phyloP scores from a whole-genome alignment of 257 asterid genomes.

The Solanum chilense region DNA sequence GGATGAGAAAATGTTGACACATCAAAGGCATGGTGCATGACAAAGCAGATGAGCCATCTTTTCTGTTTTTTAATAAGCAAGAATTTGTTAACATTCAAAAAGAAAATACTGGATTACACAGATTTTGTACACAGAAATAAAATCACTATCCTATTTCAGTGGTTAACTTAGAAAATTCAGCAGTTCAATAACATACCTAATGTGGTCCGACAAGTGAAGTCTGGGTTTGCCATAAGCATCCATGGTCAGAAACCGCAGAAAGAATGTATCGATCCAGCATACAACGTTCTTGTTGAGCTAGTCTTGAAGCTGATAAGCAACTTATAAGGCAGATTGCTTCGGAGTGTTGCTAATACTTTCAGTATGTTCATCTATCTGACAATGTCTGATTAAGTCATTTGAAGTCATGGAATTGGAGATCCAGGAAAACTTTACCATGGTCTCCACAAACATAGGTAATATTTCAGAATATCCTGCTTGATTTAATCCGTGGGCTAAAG shows the following conservation, averaged over 20 bases:
- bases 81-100: background rate
- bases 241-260: background rate
- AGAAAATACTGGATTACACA: background rate
- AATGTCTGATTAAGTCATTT: conserved; percentile 29
- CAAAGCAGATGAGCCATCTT: background rate
- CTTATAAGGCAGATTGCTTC: conserved; percentile 23
- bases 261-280: background rate
- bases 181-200: background rate
- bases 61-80: background rate
- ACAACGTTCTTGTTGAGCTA: background rate
- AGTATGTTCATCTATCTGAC: conserved; percentile 13
- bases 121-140: background rate
- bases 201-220: background rate
- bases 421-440: conserved; percentile 58
- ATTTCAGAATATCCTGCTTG: conserved; percentile 50
- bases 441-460: conserved; percentile 30
- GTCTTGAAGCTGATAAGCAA: conserved; percentile 30
- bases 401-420: conserved; percentile 34
- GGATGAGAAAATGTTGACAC: background rate
- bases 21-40: background rate
- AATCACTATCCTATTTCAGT: background rate
- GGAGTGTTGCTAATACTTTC: conserved; percentile 6
- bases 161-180: background rate
- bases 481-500: conserved; percentile 43
- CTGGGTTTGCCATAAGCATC: background rate